A percentile compares a stretch with the other conserved stretches of the same genome.
phyloP scores from a whole-genome alignment of 805 yeast genomes.

The Metschnikowia lochheadii region DNA sequence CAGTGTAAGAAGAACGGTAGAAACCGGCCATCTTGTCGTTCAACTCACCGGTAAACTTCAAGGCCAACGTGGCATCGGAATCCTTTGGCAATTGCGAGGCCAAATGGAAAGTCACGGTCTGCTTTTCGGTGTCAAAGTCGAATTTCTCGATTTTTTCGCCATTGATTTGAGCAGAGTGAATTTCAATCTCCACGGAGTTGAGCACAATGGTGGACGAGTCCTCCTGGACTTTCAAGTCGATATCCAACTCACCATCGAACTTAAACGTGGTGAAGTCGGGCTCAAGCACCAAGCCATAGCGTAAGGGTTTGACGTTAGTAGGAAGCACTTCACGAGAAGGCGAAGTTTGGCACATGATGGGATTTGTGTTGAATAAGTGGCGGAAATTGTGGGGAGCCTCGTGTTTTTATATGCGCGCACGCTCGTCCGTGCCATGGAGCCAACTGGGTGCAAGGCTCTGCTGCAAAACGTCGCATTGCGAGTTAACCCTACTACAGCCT shows the following conservation, averaged over 20 bases:
- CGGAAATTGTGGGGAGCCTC: not conserved
- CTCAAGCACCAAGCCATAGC: slow-evolving; percentile 39
- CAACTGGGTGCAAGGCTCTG: slow-evolving; percentile 4
- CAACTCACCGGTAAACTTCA: slow-evolving; percentile 58
- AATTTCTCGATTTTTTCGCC: slow-evolving; percentile 22
- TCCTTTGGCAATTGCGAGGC: slow-evolving; percentile 33
- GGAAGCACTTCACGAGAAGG: slow-evolving; percentile 40
- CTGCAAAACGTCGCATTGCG: not conserved
- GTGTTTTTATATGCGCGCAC: not conserved
- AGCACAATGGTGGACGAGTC: slow-evolving; percentile 45
- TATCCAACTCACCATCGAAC: slow-evolving; percentile 51
- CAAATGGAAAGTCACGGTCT: slow-evolving; percentile 38
- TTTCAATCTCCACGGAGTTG: slow-evolving; percentile 63
- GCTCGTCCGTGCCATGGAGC: not conserved
- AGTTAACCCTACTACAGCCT: not conserved
- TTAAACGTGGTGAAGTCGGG: slow-evolving; percentile 52
- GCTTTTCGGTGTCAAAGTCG: slow-evolving; percentile 34
- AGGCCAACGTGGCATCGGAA: slow-evolving; percentile 40
- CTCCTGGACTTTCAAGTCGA: slow-evolving; percentile 53
- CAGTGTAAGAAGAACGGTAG: slow-evolving; percentile 61
- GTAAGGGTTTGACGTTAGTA: slow-evolving; percentile 38
- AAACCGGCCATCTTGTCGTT: slow-evolving; percentile 82
- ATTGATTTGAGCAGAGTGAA: slow-evolving; percentile 44
- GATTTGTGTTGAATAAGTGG: not conserved
- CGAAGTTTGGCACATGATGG: slow-evolving; percentile 7